phyloP scores from a whole-genome alignment of 352 stramenopile genomes.

The Pythium vanterpoolii region DNA sequence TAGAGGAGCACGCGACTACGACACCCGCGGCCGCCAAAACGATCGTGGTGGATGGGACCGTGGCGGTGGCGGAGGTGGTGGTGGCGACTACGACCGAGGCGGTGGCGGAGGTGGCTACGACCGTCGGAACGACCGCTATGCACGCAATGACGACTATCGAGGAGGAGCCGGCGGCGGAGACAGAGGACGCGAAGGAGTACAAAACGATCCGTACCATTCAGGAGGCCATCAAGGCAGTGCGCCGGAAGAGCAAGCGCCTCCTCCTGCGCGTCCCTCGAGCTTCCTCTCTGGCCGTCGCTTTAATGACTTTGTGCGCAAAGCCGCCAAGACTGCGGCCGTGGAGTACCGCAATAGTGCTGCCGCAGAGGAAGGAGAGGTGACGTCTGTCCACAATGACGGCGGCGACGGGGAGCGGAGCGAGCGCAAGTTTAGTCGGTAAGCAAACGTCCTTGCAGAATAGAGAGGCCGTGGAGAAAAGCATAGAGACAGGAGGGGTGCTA shows the following conservation, averaged over 20 bases:
- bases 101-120: conserved; percentile 8
- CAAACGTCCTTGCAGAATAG: background rate
- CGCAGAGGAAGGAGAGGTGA: conserved; percentile 18
- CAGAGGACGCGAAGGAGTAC: conserved; percentile 13
- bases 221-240: background rate
- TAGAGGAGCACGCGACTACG: conserved; percentile 10
- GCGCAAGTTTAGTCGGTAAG: conserved; percentile 4
- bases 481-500: background rate
- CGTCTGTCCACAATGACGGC: conserved; percentile 35
- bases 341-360: conserved; percentile 13
- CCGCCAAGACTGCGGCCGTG: conserved; percentile 23
- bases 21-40: conserved; percentile 1
- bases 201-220: conserved; percentile 5
- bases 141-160: conserved; percentile 7
- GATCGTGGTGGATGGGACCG: conserved; percentile 8
- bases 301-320: conserved; percentile 21
- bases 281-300: conserved; percentile 25
- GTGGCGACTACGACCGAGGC: conserved; percentile 10
- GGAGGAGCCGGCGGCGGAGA: background rate
- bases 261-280: conserved; percentile 2
- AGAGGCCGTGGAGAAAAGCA: background rate
- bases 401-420: conserved; percentile 25
- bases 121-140: conserved; percentile 15
- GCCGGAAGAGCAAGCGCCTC: background rate
- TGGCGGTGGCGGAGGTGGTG: background rate